Evolutionary conservation across 1,139 yeast species (phyloP), one percentile per base, ranked within the genome.

Genomic region (Pichia inconspicua): DNA sequence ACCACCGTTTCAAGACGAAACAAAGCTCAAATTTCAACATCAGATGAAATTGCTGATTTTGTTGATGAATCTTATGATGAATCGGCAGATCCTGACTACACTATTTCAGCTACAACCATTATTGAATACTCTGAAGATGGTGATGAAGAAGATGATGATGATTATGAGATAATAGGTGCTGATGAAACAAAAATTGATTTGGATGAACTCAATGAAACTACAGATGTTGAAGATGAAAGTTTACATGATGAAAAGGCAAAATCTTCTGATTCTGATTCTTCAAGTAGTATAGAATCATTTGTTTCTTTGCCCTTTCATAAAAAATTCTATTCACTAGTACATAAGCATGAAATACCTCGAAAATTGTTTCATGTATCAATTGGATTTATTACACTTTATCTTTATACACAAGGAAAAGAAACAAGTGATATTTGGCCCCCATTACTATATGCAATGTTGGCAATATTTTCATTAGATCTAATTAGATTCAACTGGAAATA

Each of bases 331-430:
- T 50, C 54, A 27, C 52, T 63, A 34, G 53, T 64, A 22, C 66
- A 62, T 47, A 85, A 84, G 60, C 92, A 92, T 62, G 98, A 92
- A 65, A 72, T 92, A 25, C 94, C 96, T 3, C 76, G 98, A 58
- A 92, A 92, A 64, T 69, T 76, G 5, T 78, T 92, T 52, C 98
- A 92, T 64, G 84, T 92, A 6, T 84, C 95, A 1, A 87, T 89
- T 48, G 98, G 97, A 0, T 73, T 87, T 51, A 61, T 89, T 43
- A 82, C 97, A 1, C 66, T 92, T 39, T 82, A 77, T 62, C 69
- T 87, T 40, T 90, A 89, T 63, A 75, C 85, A 0, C 62, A 68
- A 39, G 92, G 94, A 7, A 70, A 74, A 6, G 74, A 75, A 54
- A 74, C 75, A 27, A 63, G 67, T 4, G 76, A 77, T 55, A 75